Evolutionary conservation across 306 rosid genomes (phyloP).

Genomic region (Calophaca sinica): DNA sequence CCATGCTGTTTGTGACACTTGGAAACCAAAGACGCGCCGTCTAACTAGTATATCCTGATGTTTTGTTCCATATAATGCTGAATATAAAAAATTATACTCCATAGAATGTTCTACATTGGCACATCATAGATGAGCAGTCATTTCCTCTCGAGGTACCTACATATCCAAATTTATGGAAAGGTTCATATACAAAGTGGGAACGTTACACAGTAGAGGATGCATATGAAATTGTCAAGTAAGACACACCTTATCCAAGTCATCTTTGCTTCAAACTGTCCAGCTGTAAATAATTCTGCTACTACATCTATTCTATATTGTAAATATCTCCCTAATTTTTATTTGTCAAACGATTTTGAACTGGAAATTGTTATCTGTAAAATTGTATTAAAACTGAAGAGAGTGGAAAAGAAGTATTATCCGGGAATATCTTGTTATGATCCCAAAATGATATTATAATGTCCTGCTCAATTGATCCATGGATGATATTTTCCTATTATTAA

Average conservation of each 20-base stretch:
- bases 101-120: conserved; percentile 99
- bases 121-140: conserved; percentile 85
- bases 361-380: conserved; percentile 9
- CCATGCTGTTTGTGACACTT: conserved; percentile 12
- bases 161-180: conserved; percentile 92
- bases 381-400: conserved; percentile 26
- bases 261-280: conserved; percentile 17
- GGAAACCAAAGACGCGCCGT: conserved; percentile 24
- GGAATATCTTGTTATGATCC: background rate
- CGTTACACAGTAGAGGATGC: conserved; percentile 96
- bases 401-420: background rate
- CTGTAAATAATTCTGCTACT: conserved; percentile 7
- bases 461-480: conserved; percentile 33
- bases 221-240: conserved; percentile 87
- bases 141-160: conserved; percentile 94
- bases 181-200: conserved; percentile 90
- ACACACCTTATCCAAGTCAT: conserved; percentile 34
- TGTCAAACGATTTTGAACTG: conserved; percentile 22
- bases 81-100: conserved; percentile 53
- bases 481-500: conserved; percentile 29
- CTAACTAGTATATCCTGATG: conserved; percentile 18
- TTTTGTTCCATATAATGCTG: conserved; percentile 54
- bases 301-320: conserved; percentile 5
- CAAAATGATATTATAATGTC: conserved; percentile 12
- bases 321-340: background rate